Base-by-base conservation (phyloP, 2,329 filamentous ascomycete species). In the Gnomoniopsis smithogilvyi region DNA sequence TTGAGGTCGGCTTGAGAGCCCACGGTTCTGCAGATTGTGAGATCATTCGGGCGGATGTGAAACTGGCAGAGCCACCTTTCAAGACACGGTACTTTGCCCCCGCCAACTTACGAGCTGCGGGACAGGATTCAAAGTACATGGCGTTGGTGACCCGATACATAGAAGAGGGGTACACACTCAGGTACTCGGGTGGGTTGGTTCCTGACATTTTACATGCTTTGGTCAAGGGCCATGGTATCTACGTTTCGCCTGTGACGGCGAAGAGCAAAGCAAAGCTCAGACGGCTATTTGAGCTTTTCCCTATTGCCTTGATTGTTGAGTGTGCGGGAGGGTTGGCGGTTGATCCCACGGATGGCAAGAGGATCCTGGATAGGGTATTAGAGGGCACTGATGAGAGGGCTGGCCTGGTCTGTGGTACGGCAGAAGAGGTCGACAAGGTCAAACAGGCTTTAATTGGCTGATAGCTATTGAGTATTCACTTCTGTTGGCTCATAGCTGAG, bases 151-250 rank as follows among this genome's bases (percentile, higher is more conserved):
- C 72, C 24, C 68, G 73, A 6, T 86, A 78, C 60, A 78, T 87
- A 8, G 50, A 62, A n/a, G 67, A 78, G 45, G 77, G 76, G 64
- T 87, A 86, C 67, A 86, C 84, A 1, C 72, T 88, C 41, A 74
- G 85, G 2, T 88, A 87, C 64, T 78, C 77, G 19, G 85, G 85
- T 0, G 85, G 85, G 0, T 69, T 88, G 3, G 84, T 88, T 3
- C 85, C 85, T 0, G 85, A 88, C 57, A 71, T 87, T 0, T 79
- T 81, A 14, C 85, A 87, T 59, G 77, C 79, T 3, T 70, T 88
- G 8, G 78, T 81, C 60, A 87, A 87, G 68, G 82, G 83, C 0
- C 83, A 87, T 56, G 85, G 85, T 1, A 68, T 88, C 1, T 88
- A 87, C 64, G 66, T 86, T 2, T 83, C 79, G 1, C 85, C 85